phyloP scores from a whole-genome alignment of 805 yeast species.

The Komagataella mondaviorum region DNA sequence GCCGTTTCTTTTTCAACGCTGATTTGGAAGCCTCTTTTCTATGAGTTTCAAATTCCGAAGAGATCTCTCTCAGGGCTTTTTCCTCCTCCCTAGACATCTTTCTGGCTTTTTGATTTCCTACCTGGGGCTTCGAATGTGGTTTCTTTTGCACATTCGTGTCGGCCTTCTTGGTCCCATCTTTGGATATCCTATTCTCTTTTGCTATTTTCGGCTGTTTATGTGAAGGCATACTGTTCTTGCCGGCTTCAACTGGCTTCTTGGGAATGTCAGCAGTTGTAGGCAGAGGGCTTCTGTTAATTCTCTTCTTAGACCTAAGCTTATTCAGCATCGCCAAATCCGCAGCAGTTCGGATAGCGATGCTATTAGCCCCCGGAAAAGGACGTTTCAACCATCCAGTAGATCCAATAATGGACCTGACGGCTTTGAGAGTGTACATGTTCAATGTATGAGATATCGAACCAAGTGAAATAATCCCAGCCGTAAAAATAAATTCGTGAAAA shows the following conservation, averaged over 20 bases:
- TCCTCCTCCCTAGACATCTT: neutral
- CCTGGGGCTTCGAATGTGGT: neutral
- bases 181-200: neutral
- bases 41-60: neutral
- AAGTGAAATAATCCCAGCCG: neutral
- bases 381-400: neutral
- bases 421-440: neutral
- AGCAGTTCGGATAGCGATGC: neutral
- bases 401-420: neutral
- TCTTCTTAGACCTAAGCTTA: neutral
- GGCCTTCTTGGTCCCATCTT: neutral
- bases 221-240: neutral
- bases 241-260: neutral
- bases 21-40: neutral
- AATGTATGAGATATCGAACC: neutral
- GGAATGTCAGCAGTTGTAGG: neutral
- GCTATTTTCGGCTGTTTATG: neutral
- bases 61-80: neutral
- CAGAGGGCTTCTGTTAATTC: neutral
- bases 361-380: neutral
- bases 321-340: neutral
- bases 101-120: neutral
- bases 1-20: neutral
- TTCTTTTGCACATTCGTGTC: neutral
- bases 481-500: neutral